These are phyloP conservation scores for Cytidiella melzeri DNA, from an alignment of 768 basidiomycete species.

Conservation along the genomic window DNA sequence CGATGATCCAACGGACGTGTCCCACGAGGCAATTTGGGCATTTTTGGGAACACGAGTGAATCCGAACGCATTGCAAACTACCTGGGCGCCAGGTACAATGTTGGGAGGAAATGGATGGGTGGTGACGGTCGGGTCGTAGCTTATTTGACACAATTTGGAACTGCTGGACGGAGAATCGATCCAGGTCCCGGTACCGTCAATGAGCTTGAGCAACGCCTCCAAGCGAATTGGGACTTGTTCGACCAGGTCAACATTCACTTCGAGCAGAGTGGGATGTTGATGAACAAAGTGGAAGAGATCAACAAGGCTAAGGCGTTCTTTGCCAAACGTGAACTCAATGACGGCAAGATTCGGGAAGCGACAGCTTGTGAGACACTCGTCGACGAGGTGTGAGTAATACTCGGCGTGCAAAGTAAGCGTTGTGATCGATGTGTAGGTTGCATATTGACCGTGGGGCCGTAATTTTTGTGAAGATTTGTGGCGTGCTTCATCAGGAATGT, in stretches of 20 bases:
- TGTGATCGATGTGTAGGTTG: background rate
- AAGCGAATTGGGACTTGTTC: background rate
- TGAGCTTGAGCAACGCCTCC: slow-evolving; percentile 12
- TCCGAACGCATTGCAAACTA: too few relatives aligned
- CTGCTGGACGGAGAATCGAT: too few relatives aligned
- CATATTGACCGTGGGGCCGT: background rate
- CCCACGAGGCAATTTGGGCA: too few relatives aligned
- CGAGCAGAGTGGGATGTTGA: slow-evolving; percentile 14
- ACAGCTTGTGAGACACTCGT: background rate
- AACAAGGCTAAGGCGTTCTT: background rate
- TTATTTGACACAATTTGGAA: too few relatives aligned
- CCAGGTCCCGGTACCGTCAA: slow-evolving; percentile 16
- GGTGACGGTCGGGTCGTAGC: too few relatives aligned
- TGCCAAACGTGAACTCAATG: slow-evolving; percentile 8
- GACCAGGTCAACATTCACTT: slow-evolving; percentile 9
- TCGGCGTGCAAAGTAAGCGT: background rate
- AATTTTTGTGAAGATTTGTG: background rate
- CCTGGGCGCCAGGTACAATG: too few relatives aligned
- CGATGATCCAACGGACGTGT: too few relatives aligned
- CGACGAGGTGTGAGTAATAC: background rate
- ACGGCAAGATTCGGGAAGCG: slow-evolving; percentile 15
- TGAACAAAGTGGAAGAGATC: slow-evolving; percentile 15
- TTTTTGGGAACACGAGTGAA: too few relatives aligned
- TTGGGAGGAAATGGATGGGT: too few relatives aligned
- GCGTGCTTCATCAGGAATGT: background rate